A percentile compares a stretch with the other conserved stretches of the same genome.
These are phyloP conservation scores for Cladosporium sp. DNA, from an alignment of 2,329 filamentous ascomycete species.

Conservation along the genomic window DNA sequence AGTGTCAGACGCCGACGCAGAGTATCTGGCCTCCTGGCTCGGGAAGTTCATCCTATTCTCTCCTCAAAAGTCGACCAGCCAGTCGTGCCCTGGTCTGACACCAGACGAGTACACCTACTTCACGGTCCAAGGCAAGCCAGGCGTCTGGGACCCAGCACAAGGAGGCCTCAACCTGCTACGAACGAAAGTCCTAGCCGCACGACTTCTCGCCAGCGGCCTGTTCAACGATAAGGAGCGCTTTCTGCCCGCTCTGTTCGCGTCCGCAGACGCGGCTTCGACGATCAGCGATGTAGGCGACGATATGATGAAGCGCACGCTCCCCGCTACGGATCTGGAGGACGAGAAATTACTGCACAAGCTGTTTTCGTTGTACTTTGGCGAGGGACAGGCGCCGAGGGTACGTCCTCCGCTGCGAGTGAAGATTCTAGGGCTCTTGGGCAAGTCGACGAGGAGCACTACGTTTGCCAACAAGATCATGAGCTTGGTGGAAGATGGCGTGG, in stretches of 20 bases:
- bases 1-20: constrained; percentile 64
- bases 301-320: constrained; percentile 69
- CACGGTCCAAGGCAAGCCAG: constrained; percentile 58
- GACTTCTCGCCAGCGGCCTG: constrained; percentile 74
- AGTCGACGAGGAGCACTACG: constrained; percentile 66
- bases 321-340: constrained; percentile 67
- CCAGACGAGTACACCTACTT: constrained; percentile 64
- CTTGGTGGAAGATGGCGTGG: constrained; percentile 62
- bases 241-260: constrained; percentile 74
- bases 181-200: constrained; percentile 62
- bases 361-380: constrained; percentile 65
- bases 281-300: constrained; percentile 84
- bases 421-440: constrained; percentile 68
- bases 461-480: constrained; percentile 62
- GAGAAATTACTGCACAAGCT: constrained; percentile 55
- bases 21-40: constrained; percentile 68
- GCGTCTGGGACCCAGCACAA: constrained; percentile 59
- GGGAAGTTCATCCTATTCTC: constrained; percentile 68
- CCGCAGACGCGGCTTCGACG: constrained; percentile 72
- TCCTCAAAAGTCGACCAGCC: constrained; percentile 29
- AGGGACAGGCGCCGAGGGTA: constrained; percentile 39
- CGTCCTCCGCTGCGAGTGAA: constrained; percentile 70
- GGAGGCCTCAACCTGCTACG: constrained; percentile 62
- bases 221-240: constrained; percentile 81
- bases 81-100: constrained; percentile 55